Conservation (phyloP, 495 filamentous ascomycete genomes). For the Pyronema domesticum region DNA sequence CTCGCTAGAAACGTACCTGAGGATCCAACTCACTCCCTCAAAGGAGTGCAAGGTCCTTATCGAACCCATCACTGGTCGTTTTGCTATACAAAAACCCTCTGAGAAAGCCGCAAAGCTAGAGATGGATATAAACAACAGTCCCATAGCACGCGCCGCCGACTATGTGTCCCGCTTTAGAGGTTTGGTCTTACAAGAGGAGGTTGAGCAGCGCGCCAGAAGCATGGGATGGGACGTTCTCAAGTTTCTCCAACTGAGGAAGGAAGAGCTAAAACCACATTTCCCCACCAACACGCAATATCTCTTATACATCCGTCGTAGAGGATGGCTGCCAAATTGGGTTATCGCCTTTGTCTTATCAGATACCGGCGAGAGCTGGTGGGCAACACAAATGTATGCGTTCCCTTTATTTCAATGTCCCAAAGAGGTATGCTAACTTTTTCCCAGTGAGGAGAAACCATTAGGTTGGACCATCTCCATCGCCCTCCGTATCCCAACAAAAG, state of each 20-base stretch:
- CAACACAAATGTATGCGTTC: constrained; percentile 41
- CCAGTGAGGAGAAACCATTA: constrained; percentile 18
- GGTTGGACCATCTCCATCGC: constrained; percentile 17
- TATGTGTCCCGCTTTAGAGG: constrained; percentile 21
- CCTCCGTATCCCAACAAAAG: constrained; percentile 10
- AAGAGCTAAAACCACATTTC: constrained; percentile 44
- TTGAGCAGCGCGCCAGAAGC: constrained; percentile 39
- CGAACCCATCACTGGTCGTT: constrained; percentile 47
- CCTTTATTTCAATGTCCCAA: not conserved
- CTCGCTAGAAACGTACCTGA: constrained; percentile 46
- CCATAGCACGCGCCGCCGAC: constrained; percentile 7
- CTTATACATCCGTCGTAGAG: constrained; percentile 43
- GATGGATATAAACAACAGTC: constrained; percentile 32
- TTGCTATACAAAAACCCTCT: constrained; percentile 34
- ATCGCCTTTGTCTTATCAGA: constrained; percentile 50
- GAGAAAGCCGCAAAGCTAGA: constrained; percentile 29
- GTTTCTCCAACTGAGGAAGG: constrained; percentile 33
- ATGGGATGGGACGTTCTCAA: constrained; percentile 41
- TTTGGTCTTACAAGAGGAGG: constrained; percentile 35
- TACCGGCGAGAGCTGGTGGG: constrained; percentile 60
- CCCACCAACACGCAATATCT: constrained; percentile 40
- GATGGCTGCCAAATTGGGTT: constrained; percentile 51
- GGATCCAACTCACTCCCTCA: constrained; percentile 45
- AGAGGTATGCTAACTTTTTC: not conserved
- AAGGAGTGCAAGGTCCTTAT: constrained; percentile 43